Evolutionary conservation across 345 rosid genomes (phyloP).

Genomic region (Salix dunnii): DNA sequence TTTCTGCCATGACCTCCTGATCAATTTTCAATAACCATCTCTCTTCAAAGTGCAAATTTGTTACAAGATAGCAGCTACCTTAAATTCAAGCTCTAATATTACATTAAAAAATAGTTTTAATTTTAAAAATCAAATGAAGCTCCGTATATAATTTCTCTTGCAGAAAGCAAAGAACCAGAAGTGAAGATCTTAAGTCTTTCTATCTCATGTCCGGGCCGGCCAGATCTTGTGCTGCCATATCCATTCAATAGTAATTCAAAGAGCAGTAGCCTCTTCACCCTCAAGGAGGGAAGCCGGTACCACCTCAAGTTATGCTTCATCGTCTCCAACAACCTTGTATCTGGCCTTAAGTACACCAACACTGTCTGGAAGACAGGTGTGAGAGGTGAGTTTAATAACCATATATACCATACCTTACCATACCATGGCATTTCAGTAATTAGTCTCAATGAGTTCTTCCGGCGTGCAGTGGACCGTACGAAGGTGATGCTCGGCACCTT

Average conservation of each 20-base stretch:
- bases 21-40: too few relatives aligned
- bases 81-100: too few relatives aligned
- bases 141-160: too few relatives aligned
- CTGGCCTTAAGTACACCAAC: conserved; percentile 31
- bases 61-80: too few relatives aligned
- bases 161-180: conserved; percentile 24
- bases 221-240: conserved; percentile 27
- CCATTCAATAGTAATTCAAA: conserved; percentile 20
- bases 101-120: too few relatives aligned
- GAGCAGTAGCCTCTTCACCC: conserved; percentile 24
- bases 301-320: conserved; percentile 26
- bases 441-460: background rate
- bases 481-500: conserved; percentile 34
- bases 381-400: conserved; percentile 12
- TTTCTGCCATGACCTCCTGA: too few relatives aligned
- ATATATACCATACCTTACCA: background rate
- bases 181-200: conserved; percentile 26
- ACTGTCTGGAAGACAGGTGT: conserved; percentile 40
- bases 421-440: background rate
- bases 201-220: conserved; percentile 26
- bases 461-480: conserved; percentile 25
- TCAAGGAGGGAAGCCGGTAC: conserved; percentile 30
- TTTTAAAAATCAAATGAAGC: too few relatives aligned
- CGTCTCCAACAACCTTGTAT: conserved; percentile 26
- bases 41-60: too few relatives aligned